Evolutionary conservation across 305 asterid species (phyloP).

Genomic region (Solanum chacoense): DNA sequence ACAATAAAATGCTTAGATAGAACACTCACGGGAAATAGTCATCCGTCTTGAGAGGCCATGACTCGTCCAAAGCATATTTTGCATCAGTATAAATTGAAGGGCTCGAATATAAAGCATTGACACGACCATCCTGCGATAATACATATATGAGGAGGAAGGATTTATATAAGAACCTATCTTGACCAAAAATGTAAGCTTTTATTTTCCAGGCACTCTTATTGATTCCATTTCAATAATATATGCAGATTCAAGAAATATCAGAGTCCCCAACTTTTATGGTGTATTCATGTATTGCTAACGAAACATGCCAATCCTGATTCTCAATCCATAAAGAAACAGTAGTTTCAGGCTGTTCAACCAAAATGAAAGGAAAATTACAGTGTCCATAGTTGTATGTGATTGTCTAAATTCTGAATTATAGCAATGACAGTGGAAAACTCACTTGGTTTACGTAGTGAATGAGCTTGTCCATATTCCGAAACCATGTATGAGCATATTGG

Average conservation of each 20-base stretch:
- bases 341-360: background rate
- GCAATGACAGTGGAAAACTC: slow-evolving; percentile 14
- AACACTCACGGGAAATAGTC: slow-evolving; percentile 90
- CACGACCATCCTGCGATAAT: slow-evolving; percentile 84
- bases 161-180: background rate
- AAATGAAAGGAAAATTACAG: background rate
- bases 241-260: background rate
- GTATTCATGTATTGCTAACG: background rate
- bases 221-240: background rate
- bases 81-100: slow-evolving; percentile 93
- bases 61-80: slow-evolving; percentile 55
- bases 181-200: background rate
- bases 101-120: slow-evolving; percentile 86
- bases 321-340: background rate
- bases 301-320: background rate
- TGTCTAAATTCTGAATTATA: background rate
- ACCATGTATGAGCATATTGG: slow-evolving; percentile 87
- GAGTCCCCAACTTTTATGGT: background rate
- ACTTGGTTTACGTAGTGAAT: slow-evolving; percentile 90
- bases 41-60: slow-evolving; percentile 95
- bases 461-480: slow-evolving; percentile 88
- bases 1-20: background rate
- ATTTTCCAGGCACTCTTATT: background rate
- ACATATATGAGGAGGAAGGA: background rate
- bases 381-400: background rate